phyloP scores from a whole-genome alignment of 208 protist genomes.

The Leishmania arabica region DNA sequence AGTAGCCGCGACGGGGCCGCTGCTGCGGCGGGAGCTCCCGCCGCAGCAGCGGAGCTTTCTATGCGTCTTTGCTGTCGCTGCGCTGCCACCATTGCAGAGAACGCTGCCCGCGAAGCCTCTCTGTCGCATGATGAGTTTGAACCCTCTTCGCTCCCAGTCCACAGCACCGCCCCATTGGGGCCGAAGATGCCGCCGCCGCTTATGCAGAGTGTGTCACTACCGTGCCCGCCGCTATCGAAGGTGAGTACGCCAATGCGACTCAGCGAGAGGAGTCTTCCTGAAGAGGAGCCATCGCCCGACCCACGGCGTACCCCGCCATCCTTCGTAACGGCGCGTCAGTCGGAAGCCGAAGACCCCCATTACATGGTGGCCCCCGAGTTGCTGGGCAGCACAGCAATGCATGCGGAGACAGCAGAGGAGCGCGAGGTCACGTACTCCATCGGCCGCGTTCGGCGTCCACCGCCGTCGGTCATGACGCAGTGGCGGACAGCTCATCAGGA shows the following conservation, averaged over 20 bases:
- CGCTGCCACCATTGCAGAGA: constrained; percentile 29
- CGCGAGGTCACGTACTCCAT: constrained; percentile 33
- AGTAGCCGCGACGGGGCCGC: not conserved
- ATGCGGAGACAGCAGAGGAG: constrained; percentile 27
- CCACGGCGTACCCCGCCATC: not conserved
- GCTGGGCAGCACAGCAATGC: not conserved
- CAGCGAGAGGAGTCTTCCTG: not conserved
- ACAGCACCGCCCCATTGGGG: not conserved
- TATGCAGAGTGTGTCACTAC: not conserved
- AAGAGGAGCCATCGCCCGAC: not conserved
- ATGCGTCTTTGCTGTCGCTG: constrained; percentile 41
- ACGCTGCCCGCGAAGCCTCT: constrained; percentile 19
- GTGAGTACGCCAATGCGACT: not conserved
- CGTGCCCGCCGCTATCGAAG: not conserved
- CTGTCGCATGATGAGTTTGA: constrained; percentile 18
- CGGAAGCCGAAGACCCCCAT: not conserved
- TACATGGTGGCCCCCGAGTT: not conserved
- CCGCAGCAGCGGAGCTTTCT: constrained; percentile 15
- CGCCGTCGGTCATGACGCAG: constrained; percentile 16
- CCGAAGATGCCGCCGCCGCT: not conserved
- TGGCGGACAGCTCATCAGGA: constrained; percentile 25
- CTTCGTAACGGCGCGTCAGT: not conserved
- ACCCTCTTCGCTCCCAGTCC: constrained; percentile 9
- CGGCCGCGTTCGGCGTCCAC: constrained; percentile 8
- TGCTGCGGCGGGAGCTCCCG: constrained; percentile 1